Percentiles rank a stretch among this genome's conserved stretches.
Evolutionary conservation across 2,329 filamentous ascomycete species (phyloP).

Genomic region (Diaporthe citri): DNA sequence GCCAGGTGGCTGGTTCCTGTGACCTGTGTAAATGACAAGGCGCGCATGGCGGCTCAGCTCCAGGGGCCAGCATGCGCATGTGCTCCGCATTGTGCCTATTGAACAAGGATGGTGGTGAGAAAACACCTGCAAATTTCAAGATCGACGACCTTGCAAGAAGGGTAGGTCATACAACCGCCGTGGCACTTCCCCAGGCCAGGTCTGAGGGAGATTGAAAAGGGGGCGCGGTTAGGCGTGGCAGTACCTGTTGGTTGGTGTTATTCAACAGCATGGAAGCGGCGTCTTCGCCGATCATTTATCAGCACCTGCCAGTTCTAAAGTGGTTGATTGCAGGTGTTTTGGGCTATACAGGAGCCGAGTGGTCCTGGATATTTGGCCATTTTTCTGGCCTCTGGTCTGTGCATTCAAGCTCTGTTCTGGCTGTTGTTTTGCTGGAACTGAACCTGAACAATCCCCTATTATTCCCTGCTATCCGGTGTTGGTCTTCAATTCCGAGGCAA

Average conservation of each 20-base stretch:
- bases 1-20: background rate
- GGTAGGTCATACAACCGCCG: background rate
- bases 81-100: background rate
- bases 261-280: background rate
- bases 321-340: rapidly evolving
- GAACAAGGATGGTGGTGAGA: background rate
- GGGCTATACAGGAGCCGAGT: background rate
- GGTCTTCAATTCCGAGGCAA: no score
- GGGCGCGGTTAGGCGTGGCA: background rate
- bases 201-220: background rate
- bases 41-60: background rate
- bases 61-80: background rate
- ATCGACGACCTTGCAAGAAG: background rate
- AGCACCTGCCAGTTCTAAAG: background rate
- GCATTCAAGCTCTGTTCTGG: no score
- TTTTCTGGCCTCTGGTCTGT: no score
- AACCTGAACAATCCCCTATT: no score
- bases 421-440: no score
- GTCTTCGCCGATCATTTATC: background rate
- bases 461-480: no score
- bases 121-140: background rate
- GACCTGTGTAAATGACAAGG: background rate
- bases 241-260: background rate
- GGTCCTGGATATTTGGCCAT: background rate
- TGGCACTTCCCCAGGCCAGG: background rate